phyloP scores from a whole-genome alignment of 2,329 filamentous ascomycete species.

The Xylaria sp. region DNA sequence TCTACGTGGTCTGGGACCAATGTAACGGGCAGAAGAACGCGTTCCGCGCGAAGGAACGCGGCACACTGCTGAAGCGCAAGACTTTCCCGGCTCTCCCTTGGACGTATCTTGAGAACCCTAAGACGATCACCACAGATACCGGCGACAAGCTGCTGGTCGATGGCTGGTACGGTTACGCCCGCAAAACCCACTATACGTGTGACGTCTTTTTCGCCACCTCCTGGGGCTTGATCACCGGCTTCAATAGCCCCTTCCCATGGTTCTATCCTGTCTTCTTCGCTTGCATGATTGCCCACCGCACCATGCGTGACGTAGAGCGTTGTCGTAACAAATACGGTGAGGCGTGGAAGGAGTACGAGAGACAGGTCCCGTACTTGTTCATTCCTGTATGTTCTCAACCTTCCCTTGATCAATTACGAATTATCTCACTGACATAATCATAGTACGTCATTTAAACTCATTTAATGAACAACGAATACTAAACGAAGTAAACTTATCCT shows the following conservation, averaged over 20 bases:
- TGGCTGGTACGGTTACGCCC: constrained; percentile 80
- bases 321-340: constrained; percentile 82
- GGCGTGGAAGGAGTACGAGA: constrained; percentile 81
- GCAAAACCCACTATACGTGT: constrained; percentile 63
- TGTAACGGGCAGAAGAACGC: constrained; percentile 93
- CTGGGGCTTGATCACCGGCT: constrained; percentile 59
- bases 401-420: background rate
- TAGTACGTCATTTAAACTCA: constrained; percentile 27
- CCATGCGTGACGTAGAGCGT: constrained; percentile 74
- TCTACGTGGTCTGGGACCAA: constrained; percentile 93
- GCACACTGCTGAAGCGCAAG: constrained; percentile 71
- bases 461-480: constrained; percentile 6
- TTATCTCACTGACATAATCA: background rate
- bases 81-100: constrained; percentile 92
- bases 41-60: constrained; percentile 81
- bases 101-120: constrained; percentile 81
- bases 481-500: background rate
- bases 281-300: constrained; percentile 80
- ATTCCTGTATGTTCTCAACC: constrained; percentile 53
- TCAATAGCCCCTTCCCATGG: constrained; percentile 80
- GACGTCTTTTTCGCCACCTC: constrained; percentile 56
- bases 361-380: constrained; percentile 79
- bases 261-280: constrained; percentile 86
- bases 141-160: constrained; percentile 81
- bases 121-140: constrained; percentile 73